These are phyloP conservation scores for Betula pendula DNA, from an alignment of 306 rosid species.

Conservation along the genomic window DNA sequence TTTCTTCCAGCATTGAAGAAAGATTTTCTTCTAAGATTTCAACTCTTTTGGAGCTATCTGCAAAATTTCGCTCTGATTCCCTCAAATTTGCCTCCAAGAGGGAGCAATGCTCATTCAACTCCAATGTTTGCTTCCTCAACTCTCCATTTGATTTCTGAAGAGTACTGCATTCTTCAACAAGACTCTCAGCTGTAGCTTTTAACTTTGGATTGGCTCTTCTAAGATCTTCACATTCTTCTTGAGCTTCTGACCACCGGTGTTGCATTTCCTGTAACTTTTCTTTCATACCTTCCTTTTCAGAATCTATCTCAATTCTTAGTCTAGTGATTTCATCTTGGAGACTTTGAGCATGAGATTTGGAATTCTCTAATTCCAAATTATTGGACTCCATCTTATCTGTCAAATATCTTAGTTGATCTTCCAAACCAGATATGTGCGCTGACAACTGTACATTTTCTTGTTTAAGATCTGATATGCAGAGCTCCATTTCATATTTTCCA, in stretches of 20 bases:
- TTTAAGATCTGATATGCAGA: constrained; percentile 39
- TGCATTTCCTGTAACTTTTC: constrained; percentile 28
- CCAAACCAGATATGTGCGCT: constrained; percentile 42
- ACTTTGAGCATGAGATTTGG: constrained; percentile 35
- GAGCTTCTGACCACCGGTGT: constrained; percentile 38
- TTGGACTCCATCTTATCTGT: constrained; percentile 40
- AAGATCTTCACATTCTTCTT: constrained; percentile 41
- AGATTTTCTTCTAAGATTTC: constrained; percentile 47
- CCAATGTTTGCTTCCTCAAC: constrained; percentile 41
- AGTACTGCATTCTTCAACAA: constrained; percentile 38
- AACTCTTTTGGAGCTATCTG: constrained; percentile 40
- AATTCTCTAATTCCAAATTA: constrained; percentile 46
- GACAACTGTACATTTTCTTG: constrained; percentile 49
- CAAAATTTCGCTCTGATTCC: constrained; percentile 43
- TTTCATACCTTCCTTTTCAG: constrained; percentile 32
- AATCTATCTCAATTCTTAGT: constrained; percentile 39
- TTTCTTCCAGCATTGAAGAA: constrained; percentile 40
- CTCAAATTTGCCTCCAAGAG: constrained; percentile 42
- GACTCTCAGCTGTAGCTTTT: constrained; percentile 35
- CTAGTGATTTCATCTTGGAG: constrained; percentile 45
- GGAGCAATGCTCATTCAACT: constrained; percentile 42
- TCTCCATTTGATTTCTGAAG: constrained; percentile 44
- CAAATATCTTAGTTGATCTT: constrained; percentile 47
- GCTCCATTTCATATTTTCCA: constrained; percentile 40
- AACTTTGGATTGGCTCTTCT: constrained; percentile 32